These are phyloP conservation scores for Collybiopsis luxurians DNA, from an alignment of 768 basidiomycete genomes.

Conservation along the genomic window DNA sequence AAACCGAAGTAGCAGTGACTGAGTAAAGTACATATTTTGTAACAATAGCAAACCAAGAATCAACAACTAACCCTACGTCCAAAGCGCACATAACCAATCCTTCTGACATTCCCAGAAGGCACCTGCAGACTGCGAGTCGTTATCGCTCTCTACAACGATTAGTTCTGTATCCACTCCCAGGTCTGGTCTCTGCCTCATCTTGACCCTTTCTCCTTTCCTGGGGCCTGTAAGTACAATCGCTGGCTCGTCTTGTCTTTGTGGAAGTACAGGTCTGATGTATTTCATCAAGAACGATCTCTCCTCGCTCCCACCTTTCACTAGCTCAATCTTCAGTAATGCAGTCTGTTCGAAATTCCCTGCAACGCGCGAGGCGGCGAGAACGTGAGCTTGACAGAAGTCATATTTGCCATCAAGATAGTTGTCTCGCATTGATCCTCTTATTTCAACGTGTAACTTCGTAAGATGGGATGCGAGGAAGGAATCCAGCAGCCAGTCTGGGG, in stretches of 20 bases:
- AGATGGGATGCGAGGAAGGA: constrained; percentile 24
- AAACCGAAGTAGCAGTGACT: too few relatives aligned
- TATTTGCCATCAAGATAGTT: constrained; percentile 36
- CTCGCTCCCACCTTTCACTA: constrained; percentile 12
- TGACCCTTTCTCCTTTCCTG: constrained; percentile 40
- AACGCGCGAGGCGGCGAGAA: constrained; percentile 29
- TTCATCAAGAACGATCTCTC: constrained; percentile 34
- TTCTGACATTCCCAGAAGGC: constrained; percentile 9
- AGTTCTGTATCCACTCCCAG: not conserved
- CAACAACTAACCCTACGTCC: not conserved
- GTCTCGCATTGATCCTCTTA: constrained; percentile 30
- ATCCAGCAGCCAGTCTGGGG: constrained; percentile 42
- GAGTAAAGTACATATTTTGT: too few relatives aligned
- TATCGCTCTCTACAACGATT: not conserved
- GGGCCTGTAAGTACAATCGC: constrained; percentile 49
- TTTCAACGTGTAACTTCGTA: constrained; percentile 35
- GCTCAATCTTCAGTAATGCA: constrained; percentile 29
- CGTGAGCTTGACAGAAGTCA: constrained; percentile 27
- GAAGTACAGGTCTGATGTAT: constrained; percentile 40
- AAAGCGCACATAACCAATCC: constrained; percentile 3
- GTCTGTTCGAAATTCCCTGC: constrained; percentile 34
- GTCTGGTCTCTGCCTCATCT: constrained; percentile 24
- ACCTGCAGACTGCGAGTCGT: not conserved
- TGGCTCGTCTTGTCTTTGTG: constrained; percentile 37
- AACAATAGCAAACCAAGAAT: too few relatives aligned